Evolutionary conservation across 371 early-diverging fungal species (phyloP), one percentile per base, ranked within the genome.

Genomic region (Haplosporangium sp.): DNA sequence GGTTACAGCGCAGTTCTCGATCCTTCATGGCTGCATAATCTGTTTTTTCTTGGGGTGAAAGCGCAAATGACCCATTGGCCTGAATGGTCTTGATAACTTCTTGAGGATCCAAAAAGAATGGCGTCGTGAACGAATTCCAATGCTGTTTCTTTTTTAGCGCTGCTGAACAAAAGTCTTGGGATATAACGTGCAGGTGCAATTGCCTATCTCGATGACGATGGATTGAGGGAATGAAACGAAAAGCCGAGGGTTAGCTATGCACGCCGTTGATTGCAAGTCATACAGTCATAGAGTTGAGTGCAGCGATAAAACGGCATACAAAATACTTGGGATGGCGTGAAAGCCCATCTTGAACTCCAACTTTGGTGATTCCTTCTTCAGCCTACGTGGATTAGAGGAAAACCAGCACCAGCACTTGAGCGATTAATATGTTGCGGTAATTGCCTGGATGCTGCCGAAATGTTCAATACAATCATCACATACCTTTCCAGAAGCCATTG

Each of bases 61-160:
- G 23, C 10, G 55, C 10, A n/a, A 76, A 62, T 1, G 53, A 47
- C 7, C 84, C 84, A 7, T 64, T 63, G 16, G 59, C 70, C 21
- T 68, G 21, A 6, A 89, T 59, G 53, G 62, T 45, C 13, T 20
- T 56, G 50, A 82, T 46, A 8, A 87, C 83, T 14, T 72, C 52
- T 6, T 81, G 74, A 9, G 69, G 67, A 6, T 58, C 23, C 13
- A 69, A 42, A 65, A 91, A 89, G 65, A 87, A 89, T 11, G 52
- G 20, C 2, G 87, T 89, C 5, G 83, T 87, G 69, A 91, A 90
- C 40, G 90, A 86, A 64, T 87, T 87, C 87, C 87, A 91, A 64
- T 91, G 92, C 10, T 73, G 68, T 65, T 88, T 89, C 45, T 68
- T 83, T 55, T 86, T 90, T 43, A 91, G 69, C 1, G 61, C 41